phyloP scores from a whole-genome alignment of 345 rosid species.

The Ceriops zippeliana region DNA sequence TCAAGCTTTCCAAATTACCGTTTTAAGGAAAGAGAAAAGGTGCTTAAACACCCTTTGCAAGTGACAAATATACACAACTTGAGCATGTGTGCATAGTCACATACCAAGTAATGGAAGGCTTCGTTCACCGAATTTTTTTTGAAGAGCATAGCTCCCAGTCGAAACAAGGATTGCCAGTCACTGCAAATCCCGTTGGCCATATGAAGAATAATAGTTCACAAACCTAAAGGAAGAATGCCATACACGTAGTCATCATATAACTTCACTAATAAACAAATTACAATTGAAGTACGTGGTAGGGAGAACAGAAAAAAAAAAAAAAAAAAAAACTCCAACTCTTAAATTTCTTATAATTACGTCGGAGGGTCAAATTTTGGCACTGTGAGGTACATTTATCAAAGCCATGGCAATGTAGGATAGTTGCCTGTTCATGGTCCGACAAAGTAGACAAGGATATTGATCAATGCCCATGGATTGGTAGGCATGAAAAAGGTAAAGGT shows the following conservation, averaged over 20 bases:
- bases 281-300: too few species aligned
- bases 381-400: conserved; percentile 33
- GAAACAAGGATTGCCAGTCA: neutral
- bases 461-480: conserved; percentile 48
- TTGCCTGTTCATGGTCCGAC: conserved; percentile 59
- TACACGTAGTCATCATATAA: too few species aligned
- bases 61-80: neutral
- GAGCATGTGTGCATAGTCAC: too few species aligned
- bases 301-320: too few species aligned
- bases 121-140: neutral
- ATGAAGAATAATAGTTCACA: too few species aligned
- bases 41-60: too few species aligned
- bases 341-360: neutral
- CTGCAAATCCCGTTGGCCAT: too few species aligned
- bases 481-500: conserved; percentile 28
- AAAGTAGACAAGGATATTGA: conserved; percentile 40
- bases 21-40: too few species aligned
- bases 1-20: too few species aligned
- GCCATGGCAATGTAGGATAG: conserved; percentile 31
- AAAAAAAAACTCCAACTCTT: too few species aligned
- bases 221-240: too few species aligned
- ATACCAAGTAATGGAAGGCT: neutral
- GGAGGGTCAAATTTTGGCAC: neutral
- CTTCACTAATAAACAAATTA: too few species aligned
- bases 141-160: neutral